Evolutionary conservation across 768 basidiomycete genomes (phyloP).

Genomic region (Boletus vermiculosoides): DNA sequence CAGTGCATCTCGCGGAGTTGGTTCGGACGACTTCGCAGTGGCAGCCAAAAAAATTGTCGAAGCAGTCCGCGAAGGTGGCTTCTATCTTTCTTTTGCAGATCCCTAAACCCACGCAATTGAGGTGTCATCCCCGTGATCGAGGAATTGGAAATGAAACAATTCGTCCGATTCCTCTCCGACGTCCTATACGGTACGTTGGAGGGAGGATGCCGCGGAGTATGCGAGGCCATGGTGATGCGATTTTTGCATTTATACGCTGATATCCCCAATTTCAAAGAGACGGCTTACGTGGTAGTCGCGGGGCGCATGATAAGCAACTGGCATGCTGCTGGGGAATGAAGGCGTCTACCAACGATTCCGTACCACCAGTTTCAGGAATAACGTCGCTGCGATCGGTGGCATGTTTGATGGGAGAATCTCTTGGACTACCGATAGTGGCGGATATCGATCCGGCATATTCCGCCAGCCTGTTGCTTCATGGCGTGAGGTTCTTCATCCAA

Average conservation of each 20-base stretch:
- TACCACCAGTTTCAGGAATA: background rate
- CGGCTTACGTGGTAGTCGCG: background rate
- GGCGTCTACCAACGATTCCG: slow-evolving; percentile 5
- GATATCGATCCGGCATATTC: slow-evolving; percentile 4
- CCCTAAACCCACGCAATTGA: too few species aligned
- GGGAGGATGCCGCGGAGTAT: too few species aligned
- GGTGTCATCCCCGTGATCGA: too few species aligned
- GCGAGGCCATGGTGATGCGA: background rate
- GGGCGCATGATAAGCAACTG: slow-evolving; percentile 8
- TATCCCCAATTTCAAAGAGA: slow-evolving; percentile 9
- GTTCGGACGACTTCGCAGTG: too few species aligned
- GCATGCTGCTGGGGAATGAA: slow-evolving; percentile 13
- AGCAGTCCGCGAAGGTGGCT: too few species aligned
- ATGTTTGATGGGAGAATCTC: slow-evolving; percentile 7
- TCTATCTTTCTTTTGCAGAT: too few species aligned
- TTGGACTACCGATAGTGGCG: slow-evolving; percentile 6
- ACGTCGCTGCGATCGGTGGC: slow-evolving; percentile 8
- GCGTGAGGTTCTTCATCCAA: slow-evolving; percentile 12
- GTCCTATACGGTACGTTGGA: too few species aligned
- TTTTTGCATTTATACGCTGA: slow-evolving; percentile 6
- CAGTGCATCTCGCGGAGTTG: too few species aligned
- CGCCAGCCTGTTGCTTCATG: slow-evolving; percentile 3
- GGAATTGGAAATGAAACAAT: too few species aligned
- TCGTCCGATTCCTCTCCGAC: too few species aligned
- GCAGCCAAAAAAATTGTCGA: too few species aligned